Conservation (phyloP, 306 rosid species). For the Glycine latifolia region DNA sequence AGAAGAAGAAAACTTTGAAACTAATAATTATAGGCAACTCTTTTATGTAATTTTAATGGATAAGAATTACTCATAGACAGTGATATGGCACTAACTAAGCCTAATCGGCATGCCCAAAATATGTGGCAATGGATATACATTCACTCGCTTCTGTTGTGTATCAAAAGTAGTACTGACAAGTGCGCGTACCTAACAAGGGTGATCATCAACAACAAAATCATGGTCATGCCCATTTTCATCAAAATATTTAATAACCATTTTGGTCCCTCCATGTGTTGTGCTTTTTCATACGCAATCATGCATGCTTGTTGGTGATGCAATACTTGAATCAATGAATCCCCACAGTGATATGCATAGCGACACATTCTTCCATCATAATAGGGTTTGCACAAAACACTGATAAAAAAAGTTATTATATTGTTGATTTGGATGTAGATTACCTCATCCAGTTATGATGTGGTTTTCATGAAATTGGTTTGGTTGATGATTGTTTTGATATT, state of each 20-base stretch:
- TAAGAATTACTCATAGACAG: neutral
- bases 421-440: neutral
- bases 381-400: no score
- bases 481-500: neutral
- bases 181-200: conserved; percentile 37
- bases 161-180: conserved; percentile 28
- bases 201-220: conserved; percentile 11
- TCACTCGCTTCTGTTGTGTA: neutral
- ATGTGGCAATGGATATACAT: conserved; percentile 23
- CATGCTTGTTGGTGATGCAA: conserved; percentile 28
- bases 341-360: no score
- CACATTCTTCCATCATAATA: no score
- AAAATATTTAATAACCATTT: conserved; percentile 6
- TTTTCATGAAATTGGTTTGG: neutral
- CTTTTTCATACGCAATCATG: conserved; percentile 38
- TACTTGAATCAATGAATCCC: neutral
- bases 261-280: conserved; percentile 5
- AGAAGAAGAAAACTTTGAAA: neutral
- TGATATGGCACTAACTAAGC: conserved; percentile 40
- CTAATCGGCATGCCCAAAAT: conserved; percentile 35
- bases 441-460: neutral
- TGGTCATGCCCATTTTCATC: conserved; percentile 23
- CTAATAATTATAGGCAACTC: neutral
- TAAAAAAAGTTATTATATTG: no score
- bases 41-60: neutral